These are phyloP conservation scores for Podospora conica DNA, from an alignment of 495 filamentous ascomycete genomes.

Conservation along the genomic window DNA sequence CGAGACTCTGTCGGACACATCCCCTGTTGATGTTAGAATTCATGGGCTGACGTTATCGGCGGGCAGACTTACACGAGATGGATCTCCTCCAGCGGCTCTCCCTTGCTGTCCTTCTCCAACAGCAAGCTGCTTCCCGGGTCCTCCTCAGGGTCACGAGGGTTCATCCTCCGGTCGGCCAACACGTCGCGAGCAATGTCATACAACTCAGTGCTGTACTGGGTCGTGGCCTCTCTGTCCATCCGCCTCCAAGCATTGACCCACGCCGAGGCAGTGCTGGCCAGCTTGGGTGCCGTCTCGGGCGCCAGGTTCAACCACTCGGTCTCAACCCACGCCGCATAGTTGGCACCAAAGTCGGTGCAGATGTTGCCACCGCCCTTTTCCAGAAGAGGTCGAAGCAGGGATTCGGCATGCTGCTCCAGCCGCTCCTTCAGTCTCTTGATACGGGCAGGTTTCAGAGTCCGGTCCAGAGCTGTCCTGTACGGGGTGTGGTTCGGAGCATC, in stretches of 20 bases:
- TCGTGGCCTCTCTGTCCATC: slow-evolving; percentile 6
- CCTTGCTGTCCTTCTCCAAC: slow-evolving; percentile 5
- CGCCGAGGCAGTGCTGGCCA: slow-evolving; percentile 8
- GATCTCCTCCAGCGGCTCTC: slow-evolving; percentile 5
- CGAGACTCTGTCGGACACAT: slow-evolving; percentile 8
- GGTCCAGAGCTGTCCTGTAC: slow-evolving; percentile 11
- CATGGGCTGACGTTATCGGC: not conserved
- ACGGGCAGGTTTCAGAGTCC: slow-evolving; percentile 9
- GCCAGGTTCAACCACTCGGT: slow-evolving; percentile 14
- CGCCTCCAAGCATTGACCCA: slow-evolving; percentile 14
- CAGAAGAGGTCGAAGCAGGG: slow-evolving; percentile 1
- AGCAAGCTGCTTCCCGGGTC: slow-evolving; percentile 12
- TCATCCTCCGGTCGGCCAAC: slow-evolving; percentile 5
- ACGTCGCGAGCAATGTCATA: slow-evolving; percentile 12
- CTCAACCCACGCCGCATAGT: slow-evolving; percentile 12
- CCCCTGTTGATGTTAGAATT: not conserved
- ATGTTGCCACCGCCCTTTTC: slow-evolving; percentile 6
- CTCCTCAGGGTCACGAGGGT: slow-evolving; percentile 10
- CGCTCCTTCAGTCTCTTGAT: slow-evolving; percentile 2
- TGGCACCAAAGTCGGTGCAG: slow-evolving; percentile 9
- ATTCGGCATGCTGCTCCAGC: slow-evolving; percentile 2
- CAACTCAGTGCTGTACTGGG: slow-evolving; percentile 3
- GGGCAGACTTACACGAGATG: slow-evolving; percentile 7
- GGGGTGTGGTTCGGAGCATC: slow-evolving; percentile 11
- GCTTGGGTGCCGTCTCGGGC: slow-evolving; percentile 9